Conservation (phyloP, 768 basidiomycete species). For the Trichaptum fuscoviolaceum region DNA sequence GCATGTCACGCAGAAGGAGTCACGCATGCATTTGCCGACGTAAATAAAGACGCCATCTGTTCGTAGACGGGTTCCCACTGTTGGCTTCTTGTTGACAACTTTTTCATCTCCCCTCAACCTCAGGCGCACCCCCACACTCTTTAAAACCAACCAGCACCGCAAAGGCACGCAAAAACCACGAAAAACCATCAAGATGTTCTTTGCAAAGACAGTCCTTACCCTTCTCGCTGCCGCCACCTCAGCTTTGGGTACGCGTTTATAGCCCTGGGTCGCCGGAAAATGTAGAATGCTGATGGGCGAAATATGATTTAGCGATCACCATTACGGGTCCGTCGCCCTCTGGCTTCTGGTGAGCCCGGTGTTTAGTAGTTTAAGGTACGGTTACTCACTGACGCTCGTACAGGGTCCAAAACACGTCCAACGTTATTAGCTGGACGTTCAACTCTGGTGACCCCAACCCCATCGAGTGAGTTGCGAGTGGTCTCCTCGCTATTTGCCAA, state of each 20-base stretch:
- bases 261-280: not conserved
- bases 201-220: constrained; percentile 3
- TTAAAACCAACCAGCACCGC: not conserved
- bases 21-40: not conserved
- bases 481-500: not conserved
- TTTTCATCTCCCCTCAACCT: not conserved
- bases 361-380: not conserved
- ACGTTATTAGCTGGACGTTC: constrained; percentile 30
- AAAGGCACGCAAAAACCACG: not conserved
- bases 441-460: constrained; percentile 26
- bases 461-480: constrained; percentile 17
- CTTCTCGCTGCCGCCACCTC: constrained; percentile 3
- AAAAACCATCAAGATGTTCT: not conserved
- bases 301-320: constrained; percentile 18
- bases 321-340: constrained; percentile 25
- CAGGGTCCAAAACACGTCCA: constrained; percentile 31
- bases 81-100: not conserved
- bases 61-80: not conserved
- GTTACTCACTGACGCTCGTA: not conserved
- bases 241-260: not conserved
- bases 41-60: not conserved
- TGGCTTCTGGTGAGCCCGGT: constrained; percentile 26
- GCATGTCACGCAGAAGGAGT: not conserved
- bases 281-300: not conserved
- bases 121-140: constrained; percentile 3